Conservation (phyloP, 139 green algal genomes). For the Tetradesmus lagerheimii region DNA sequence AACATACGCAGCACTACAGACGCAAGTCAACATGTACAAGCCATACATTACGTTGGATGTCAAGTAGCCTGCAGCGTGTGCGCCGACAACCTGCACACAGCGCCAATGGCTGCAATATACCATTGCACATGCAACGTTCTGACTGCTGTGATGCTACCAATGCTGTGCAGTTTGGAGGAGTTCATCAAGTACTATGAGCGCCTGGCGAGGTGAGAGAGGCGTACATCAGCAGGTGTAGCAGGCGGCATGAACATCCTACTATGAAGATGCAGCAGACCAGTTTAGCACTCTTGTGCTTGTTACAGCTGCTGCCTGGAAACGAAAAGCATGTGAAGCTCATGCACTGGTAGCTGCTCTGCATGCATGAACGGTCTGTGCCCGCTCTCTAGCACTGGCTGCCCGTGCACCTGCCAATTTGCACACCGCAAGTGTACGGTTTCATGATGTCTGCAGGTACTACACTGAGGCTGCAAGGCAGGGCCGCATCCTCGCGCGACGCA, state of each 20-base stretch:
- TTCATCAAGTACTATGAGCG: constrained; percentile 63
- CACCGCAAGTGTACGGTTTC: not conserved
- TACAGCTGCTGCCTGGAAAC: not conserved
- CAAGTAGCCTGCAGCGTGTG: no score
- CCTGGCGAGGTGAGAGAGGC: constrained; percentile 31
- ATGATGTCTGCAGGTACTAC: constrained; percentile 41
- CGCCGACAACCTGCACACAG: no score
- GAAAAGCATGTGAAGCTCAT: not conserved
- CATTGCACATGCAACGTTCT: not conserved
- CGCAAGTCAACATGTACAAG: no score
- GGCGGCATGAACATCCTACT: no score
- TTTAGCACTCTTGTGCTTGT: not conserved
- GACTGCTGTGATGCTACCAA: not conserved
- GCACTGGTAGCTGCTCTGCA: not conserved
- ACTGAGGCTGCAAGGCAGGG: constrained; percentile 32
- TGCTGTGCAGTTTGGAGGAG: constrained; percentile 51
- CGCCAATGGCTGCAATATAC: no score
- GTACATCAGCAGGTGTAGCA: no score
- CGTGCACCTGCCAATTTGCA: no score
- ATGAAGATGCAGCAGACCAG: no score
- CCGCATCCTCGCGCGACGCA: constrained; percentile 2
- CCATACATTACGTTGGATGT: no score
- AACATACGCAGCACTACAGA: not conserved
- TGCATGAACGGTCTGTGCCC: no score
- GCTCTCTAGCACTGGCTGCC: no score